Conservation (phyloP, 2,329 filamentous ascomycete species). For the Xylariaceae sp. region DNA sequence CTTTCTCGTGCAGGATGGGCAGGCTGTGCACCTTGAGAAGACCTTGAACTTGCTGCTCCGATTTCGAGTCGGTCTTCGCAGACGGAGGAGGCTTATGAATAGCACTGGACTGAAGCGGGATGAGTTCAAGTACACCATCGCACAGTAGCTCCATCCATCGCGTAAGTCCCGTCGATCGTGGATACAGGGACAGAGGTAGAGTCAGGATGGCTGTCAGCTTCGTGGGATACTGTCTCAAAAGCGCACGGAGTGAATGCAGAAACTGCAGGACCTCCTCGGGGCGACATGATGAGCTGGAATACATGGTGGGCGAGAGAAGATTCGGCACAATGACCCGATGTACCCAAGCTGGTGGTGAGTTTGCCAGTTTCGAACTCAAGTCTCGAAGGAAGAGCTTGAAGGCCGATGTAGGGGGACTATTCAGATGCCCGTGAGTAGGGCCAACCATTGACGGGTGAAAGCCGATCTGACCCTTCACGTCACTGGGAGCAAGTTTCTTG, state of each 20-base stretch:
- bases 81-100: constrained; percentile 43
- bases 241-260: constrained; percentile 65
- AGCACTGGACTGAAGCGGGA: constrained; percentile 56
- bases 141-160: constrained; percentile 79
- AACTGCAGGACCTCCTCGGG: constrained; percentile 73
- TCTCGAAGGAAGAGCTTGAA: constrained; percentile 58
- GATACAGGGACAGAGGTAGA: constrained; percentile 72
- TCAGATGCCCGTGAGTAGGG: constrained; percentile 10
- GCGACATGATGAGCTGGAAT: constrained; percentile 60
- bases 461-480: constrained; percentile 43
- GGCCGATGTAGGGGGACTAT: constrained; percentile 33
- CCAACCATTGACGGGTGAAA: constrained; percentile 37
- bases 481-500: constrained; percentile 48
- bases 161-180: constrained; percentile 65
- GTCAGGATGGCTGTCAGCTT: constrained; percentile 68
- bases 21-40: constrained; percentile 76
- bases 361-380: constrained; percentile 47
- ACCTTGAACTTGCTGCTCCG: constrained; percentile 75
- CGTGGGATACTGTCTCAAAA: constrained; percentile 60
- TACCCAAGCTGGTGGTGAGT: constrained; percentile 51
- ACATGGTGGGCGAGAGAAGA: constrained; percentile 79
- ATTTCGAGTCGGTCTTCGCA: constrained; percentile 39
- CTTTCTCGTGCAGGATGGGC: constrained; percentile 80
- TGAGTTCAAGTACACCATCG: constrained; percentile 81
- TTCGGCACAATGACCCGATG: constrained; percentile 82